Evolutionary conservation across 2,329 filamentous ascomycete genomes (phyloP).

Genomic region (Fragosphaeria purpurea): DNA sequence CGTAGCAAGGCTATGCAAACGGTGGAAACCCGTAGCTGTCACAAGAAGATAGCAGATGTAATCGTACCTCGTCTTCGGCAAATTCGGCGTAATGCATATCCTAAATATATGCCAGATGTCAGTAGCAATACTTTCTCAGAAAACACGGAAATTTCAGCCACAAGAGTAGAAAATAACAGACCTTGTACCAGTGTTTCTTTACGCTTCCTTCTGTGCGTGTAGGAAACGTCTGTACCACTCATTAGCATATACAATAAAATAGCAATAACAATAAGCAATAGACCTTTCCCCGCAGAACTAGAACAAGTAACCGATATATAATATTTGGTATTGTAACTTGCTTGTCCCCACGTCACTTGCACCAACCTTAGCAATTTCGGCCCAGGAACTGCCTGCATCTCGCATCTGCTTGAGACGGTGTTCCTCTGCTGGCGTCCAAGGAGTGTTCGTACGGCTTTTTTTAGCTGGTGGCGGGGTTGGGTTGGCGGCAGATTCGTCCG

Average conservation of each 20-base stretch:
- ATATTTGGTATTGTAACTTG: too few relatives aligned
- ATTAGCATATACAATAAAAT: neutral
- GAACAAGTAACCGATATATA: too few relatives aligned
- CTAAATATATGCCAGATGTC: constrained; percentile 30
- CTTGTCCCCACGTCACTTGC: too few relatives aligned
- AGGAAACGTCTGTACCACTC: constrained; percentile 63
- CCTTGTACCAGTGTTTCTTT: constrained; percentile 99
- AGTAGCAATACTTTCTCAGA: too few relatives aligned
- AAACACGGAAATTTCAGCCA: neutral
- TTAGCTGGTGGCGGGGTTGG: constrained; percentile 54
- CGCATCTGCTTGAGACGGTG: constrained; percentile 87
- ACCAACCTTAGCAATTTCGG: constrained; percentile 86
- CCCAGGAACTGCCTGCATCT: constrained; percentile 89
- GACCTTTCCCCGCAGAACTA: too few relatives aligned
- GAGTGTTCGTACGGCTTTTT: constrained; percentile 96
- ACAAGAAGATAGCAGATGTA: neutral
- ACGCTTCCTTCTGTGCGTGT: constrained; percentile 91
- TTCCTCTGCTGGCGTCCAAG: constrained; percentile 94
- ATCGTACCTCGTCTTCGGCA: constrained; percentile 81
- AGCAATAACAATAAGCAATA: too few relatives aligned
- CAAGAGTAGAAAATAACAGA: constrained; percentile 25
- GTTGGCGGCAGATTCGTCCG: constrained; percentile 23
- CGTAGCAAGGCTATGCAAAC: too few relatives aligned
- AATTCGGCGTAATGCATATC: constrained; percentile 99
- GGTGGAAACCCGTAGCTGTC: too few relatives aligned